phyloP scores from a whole-genome alignment of 192 early-diverging fungal species.

The Coemansia sp. region DNA sequence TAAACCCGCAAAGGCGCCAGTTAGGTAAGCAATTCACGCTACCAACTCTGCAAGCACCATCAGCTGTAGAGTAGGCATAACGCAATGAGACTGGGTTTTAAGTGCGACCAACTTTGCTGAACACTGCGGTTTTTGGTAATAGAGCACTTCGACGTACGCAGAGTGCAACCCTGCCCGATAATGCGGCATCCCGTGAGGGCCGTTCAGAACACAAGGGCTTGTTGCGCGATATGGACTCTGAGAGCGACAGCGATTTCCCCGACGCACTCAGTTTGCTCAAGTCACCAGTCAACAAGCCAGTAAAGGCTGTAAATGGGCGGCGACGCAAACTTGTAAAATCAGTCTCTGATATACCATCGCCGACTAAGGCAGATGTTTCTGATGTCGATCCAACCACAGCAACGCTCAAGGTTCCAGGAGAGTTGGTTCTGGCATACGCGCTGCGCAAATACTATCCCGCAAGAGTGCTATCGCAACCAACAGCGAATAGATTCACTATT shows the following conservation, averaged over 20 bases:
- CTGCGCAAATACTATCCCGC: slow-evolving; percentile 51
- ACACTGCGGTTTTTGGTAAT: neutral
- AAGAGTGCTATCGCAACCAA: slow-evolving; percentile 17
- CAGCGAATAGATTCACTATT: slow-evolving; percentile 18
- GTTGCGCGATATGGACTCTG: slow-evolving; percentile 9
- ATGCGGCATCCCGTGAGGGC: neutral
- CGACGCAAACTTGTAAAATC: slow-evolving; percentile 21
- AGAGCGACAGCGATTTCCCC: slow-evolving; percentile 49
- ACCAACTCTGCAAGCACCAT: no score
- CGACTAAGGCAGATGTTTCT: slow-evolving; percentile 11
- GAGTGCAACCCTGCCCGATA: slow-evolving; percentile 16
- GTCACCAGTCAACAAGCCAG: slow-evolving; percentile 5
- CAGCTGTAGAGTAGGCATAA: no score
- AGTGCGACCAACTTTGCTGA: no score
- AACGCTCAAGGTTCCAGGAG: slow-evolving; percentile 40
- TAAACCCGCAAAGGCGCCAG: neutral
- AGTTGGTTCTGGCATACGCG: slow-evolving; percentile 36
- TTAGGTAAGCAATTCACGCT: no score
- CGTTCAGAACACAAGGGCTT: neutral
- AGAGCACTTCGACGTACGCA: slow-evolving; percentile 28
- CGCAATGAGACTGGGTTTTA: no score
- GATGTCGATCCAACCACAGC: slow-evolving; percentile 9
- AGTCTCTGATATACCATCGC: slow-evolving; percentile 23
- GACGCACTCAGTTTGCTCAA: slow-evolving; percentile 39
- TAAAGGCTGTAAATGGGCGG: neutral